These are phyloP conservation scores for Camellia sinensis DNA, from an alignment of 148 eudicot species.

Conservation along the genomic window DNA sequence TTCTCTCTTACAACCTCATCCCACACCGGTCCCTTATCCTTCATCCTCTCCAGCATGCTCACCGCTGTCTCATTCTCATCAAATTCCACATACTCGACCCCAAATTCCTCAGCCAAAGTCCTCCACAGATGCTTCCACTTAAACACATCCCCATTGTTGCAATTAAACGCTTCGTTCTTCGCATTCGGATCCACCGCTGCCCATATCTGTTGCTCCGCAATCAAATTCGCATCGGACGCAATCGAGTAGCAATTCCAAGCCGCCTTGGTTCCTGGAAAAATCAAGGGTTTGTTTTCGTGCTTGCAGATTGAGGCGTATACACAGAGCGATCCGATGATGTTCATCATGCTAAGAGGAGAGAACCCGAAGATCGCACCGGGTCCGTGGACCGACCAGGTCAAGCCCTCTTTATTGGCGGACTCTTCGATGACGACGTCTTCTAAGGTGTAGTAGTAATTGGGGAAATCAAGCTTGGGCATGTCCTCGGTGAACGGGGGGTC, in stretches of 20 bases:
- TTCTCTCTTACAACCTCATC: slow-evolving; percentile 1
- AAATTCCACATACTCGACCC: slow-evolving; percentile 13
- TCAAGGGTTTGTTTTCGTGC: slow-evolving; percentile 13
- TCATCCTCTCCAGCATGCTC: slow-evolving; percentile 20
- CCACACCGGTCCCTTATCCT: slow-evolving; percentile 15
- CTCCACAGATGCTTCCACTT: slow-evolving; percentile 25
- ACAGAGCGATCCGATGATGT: slow-evolving; percentile 8
- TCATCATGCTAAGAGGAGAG: slow-evolving; percentile 18
- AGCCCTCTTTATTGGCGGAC: slow-evolving; percentile 1
- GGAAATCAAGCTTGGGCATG: slow-evolving; percentile 14
- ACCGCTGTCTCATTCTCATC: slow-evolving; percentile 4
- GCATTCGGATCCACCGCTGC: slow-evolving; percentile 10
- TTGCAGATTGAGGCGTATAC: slow-evolving; percentile 24
- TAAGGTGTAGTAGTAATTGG: slow-evolving; percentile 21
- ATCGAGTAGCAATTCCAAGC: background rate
- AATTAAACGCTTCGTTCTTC: slow-evolving; percentile 18
- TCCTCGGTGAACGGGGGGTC: slow-evolving; percentile 20
- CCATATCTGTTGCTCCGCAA: slow-evolving; percentile 23
- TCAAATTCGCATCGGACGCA: slow-evolving; percentile 20
- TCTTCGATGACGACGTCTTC: slow-evolving; percentile 21
- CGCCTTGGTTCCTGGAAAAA: slow-evolving; percentile 13
- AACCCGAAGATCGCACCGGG: slow-evolving; percentile 14
- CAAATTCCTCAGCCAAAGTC: slow-evolving; percentile 12
- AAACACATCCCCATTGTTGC: slow-evolving; percentile 17
- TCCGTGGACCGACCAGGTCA: slow-evolving; percentile 25